Conservation (phyloP, 1,284 basidiomycete species). For the Rhodotorula sp. region DNA sequence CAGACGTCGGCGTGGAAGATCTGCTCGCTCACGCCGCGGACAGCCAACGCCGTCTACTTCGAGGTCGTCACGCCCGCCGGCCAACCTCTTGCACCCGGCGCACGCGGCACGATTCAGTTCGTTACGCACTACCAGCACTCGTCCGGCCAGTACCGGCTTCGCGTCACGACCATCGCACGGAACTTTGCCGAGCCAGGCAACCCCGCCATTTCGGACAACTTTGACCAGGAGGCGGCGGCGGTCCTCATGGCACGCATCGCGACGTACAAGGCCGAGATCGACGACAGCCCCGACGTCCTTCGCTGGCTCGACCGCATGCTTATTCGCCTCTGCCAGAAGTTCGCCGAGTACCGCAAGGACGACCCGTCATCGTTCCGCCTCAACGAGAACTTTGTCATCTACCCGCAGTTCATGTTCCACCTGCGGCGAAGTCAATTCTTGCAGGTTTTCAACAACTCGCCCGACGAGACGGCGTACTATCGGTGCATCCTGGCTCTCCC, state of each 20-base stretch:
- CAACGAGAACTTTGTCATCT: conserved; percentile 95
- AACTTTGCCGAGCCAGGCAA: conserved; percentile 97
- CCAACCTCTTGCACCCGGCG: conserved; percentile 84
- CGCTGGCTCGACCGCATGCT: conserved; percentile 99
- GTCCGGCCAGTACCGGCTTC: conserved; percentile 87
- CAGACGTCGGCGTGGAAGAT: conserved; percentile 99
- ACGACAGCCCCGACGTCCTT: conserved; percentile 95
- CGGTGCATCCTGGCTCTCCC: conserved; percentile 55
- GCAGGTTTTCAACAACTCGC: conserved; percentile 99
- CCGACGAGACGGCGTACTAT: conserved; percentile 99
- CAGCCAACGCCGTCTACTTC: conserved; percentile 92
- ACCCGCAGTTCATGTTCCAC: conserved; percentile 99
- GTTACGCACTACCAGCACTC: conserved; percentile 99
- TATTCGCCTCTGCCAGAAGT: conserved; percentile 97
- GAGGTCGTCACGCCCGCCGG: conserved; percentile 99
- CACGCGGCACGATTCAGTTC: conserved; percentile 94
- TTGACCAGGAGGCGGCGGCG: conserved; percentile 97
- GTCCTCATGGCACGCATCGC: conserved; percentile 99
- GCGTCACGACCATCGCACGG: conserved; percentile 94
- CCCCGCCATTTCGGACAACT: conserved; percentile 85
- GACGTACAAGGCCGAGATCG: conserved; percentile 99
- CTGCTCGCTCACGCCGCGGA: conserved; percentile 83
- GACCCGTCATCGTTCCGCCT: conserved; percentile 92
- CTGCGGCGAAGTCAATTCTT: conserved; percentile 94
- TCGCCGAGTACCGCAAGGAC: conserved; percentile 98